Evolutionary conservation across 345 rosid genomes (phyloP).

Genomic region (Syzygium grande): DNA sequence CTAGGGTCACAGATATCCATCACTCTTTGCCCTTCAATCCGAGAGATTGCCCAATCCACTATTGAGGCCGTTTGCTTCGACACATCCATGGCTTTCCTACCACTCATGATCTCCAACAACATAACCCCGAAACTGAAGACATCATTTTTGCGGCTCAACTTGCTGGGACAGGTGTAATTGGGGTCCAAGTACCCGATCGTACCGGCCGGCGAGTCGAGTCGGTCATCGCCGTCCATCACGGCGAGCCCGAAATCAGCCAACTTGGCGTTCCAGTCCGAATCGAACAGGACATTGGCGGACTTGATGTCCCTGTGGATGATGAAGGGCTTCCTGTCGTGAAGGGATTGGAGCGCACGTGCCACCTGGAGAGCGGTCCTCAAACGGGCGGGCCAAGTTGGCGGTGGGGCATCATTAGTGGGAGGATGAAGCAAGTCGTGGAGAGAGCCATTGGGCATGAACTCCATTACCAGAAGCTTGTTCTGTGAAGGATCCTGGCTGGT

Average conservation of each 20-base stretch:
- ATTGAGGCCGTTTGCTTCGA: conserved; percentile 36
- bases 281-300: conserved; percentile 57
- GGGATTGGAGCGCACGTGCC: conserved; percentile 50
- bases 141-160: conserved; percentile 50
- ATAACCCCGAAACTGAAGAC: conserved; percentile 66
- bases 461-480: conserved; percentile 43
- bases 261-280: conserved; percentile 44
- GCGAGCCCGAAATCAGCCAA: conserved; percentile 70
- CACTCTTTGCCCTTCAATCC: conserved; percentile 18
- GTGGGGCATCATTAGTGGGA: conserved; percentile 3
- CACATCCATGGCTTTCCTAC: conserved; percentile 60
- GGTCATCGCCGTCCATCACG: conserved; percentile 12
- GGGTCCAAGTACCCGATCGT: conserved; percentile 82
- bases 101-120: conserved; percentile 50
- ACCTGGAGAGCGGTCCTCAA: conserved; percentile 49
- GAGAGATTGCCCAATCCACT: conserved; percentile 58
- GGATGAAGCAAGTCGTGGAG: conserved; percentile 48
- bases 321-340: conserved; percentile 29
- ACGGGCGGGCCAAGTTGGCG: conserved; percentile 46
- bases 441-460: conserved; percentile 72
- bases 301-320: conserved; percentile 74
- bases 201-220: conserved; percentile 71
- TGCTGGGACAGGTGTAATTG: conserved; percentile 36
- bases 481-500: not conserved
- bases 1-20: conserved; percentile 34